These are phyloP conservation scores for Hypoxylon trugodes DNA, from an alignment of 495 filamentous ascomycete species.

Conservation along the genomic window DNA sequence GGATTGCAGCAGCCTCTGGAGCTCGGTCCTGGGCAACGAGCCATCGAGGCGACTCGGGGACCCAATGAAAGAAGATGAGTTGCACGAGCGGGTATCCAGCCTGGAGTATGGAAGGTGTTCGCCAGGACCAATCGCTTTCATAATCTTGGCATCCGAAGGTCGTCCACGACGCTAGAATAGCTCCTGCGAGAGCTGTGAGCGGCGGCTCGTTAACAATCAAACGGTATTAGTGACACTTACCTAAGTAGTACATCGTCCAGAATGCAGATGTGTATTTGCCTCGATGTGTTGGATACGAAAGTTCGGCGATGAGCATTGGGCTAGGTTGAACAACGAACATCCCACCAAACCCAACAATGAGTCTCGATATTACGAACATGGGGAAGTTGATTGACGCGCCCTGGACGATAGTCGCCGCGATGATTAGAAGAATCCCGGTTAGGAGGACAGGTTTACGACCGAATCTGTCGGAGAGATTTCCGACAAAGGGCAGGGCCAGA, in stretches of 20 bases:
- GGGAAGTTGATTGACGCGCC: no score
- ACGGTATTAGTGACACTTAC: no score
- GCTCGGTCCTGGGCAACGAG: constrained; percentile 28
- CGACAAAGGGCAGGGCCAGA: constrained; percentile 32
- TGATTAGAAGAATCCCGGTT: constrained; percentile 33
- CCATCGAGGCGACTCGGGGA: constrained; percentile 48
- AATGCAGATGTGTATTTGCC: no score
- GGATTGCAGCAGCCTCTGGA: constrained; percentile 35
- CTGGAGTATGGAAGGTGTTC: constrained; percentile 53
- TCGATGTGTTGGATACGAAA: constrained; percentile 46
- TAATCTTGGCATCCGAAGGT: no score
- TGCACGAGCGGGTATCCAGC: constrained; percentile 46
- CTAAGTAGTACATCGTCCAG: no score
- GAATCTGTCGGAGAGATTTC: constrained; percentile 34
- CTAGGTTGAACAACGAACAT: no score
- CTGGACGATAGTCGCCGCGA: constrained; percentile 38
- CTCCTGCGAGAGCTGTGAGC: no score
- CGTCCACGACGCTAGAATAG: constrained; percentile 41
- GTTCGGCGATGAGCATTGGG: constrained; percentile 45
- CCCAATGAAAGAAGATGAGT: constrained; percentile 49
- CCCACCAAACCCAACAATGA: constrained; percentile 44
- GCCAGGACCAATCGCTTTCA: constrained; percentile 56
- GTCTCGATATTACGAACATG: constrained; percentile 40
- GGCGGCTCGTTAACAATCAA: no score
- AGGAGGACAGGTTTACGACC: constrained; percentile 39